These are phyloP conservation scores for Rhynchospora tenuis DNA, from an alignment of 176 grass and related monocot species.

Conservation along the genomic window DNA sequence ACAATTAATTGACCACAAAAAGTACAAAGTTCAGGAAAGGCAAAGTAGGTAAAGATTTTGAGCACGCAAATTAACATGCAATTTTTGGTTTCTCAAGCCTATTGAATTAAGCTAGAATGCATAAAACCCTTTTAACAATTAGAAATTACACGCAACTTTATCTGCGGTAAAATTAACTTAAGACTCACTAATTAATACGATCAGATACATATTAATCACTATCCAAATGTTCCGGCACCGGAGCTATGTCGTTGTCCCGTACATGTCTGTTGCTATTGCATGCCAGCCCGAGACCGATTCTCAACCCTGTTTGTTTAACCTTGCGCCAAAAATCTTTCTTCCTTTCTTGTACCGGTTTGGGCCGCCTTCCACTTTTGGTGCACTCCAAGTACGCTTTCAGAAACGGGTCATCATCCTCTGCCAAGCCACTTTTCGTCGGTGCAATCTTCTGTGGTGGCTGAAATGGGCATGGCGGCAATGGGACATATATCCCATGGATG, in stretches of 20 bases:
- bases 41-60: not conserved
- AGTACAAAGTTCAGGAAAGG: not conserved
- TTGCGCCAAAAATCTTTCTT: not conserved
- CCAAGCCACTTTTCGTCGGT: constrained; percentile 5
- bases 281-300: constrained; percentile 4
- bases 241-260: not conserved
- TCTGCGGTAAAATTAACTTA: not conserved
- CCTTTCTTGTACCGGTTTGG: not conserved
- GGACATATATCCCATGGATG: constrained; percentile 24
- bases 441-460: constrained; percentile 8
- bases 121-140: not conserved
- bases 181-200: not conserved
- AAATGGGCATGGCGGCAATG: constrained; percentile 29
- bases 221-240: not conserved
- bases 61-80: not conserved
- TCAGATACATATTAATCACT: constrained; percentile 2
- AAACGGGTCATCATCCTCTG: constrained; percentile 34
- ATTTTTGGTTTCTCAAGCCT: not conserved
- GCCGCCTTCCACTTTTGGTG: constrained; percentile 23
- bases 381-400: constrained; percentile 40
- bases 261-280: constrained; percentile 23
- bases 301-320: not conserved
- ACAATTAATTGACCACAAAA: not conserved
- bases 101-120: not conserved
- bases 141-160: not conserved